A percentile compares a stretch with the other conserved stretches of the same genome.
Evolutionary conservation across 768 basidiomycete species (phyloP).

Genomic region (Rhizopogon salebrosus): DNA sequence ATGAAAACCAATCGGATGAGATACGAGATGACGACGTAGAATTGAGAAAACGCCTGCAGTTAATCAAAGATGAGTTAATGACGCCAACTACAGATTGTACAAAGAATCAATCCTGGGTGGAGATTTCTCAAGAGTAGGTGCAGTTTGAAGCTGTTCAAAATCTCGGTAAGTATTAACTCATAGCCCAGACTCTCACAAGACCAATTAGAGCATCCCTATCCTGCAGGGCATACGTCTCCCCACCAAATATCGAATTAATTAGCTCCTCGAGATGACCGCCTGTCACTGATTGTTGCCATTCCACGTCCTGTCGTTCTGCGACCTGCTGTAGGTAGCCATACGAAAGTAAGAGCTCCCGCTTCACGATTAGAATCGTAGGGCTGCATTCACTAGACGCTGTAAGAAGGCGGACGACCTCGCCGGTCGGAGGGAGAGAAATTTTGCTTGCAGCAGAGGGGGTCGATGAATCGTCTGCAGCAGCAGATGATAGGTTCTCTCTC

Average conservation of each 20-base stretch:
- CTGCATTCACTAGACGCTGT: constrained; percentile 15
- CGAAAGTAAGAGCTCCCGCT: constrained; percentile 35
- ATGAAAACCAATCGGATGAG: no score
- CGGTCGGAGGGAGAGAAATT: constrained; percentile 10
- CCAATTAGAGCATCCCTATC: not conserved
- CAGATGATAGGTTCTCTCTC: not conserved
- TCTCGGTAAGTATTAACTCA: constrained; percentile 4
- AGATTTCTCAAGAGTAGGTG: no score
- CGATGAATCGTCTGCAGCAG: not conserved
- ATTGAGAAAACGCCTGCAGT: no score
- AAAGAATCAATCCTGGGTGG: no score
- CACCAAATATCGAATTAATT: constrained; percentile 24
- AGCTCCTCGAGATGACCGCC: constrained; percentile 19
- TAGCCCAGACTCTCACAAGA: constrained; percentile 1
- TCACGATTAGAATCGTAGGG: constrained; percentile 20
- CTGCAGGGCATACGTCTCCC: constrained; percentile 2
- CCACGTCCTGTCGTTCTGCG: constrained; percentile 23
- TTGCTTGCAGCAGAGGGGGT: constrained; percentile 23
- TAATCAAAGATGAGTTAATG: no score
- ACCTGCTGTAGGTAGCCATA: constrained; percentile 32
- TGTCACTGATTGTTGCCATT: constrained; percentile 28
- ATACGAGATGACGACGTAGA: no score
- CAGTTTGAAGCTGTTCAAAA: no score
- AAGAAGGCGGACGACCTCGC: constrained; percentile 21
- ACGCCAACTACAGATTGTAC: no score